phyloP scores from a whole-genome alignment of 2,329 filamentous ascomycete species.

The Nigrospora osmanthi region DNA sequence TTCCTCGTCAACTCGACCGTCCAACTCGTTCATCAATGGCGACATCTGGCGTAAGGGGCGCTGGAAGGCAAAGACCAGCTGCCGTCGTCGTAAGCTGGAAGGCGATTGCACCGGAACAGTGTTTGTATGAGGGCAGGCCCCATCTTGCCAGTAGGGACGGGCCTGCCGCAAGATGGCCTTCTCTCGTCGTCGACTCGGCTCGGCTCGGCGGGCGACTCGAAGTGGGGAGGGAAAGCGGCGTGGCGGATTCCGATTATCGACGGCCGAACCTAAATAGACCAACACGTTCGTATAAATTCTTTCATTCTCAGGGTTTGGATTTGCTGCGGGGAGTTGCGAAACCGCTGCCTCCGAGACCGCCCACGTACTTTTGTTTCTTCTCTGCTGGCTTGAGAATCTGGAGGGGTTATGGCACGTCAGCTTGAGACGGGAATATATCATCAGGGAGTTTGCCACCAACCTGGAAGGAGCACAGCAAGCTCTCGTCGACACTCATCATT shows the following conservation, averaged over 20 bases:
- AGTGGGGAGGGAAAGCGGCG: neutral
- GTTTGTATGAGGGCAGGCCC: neutral
- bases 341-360: slow-evolving; percentile 62
- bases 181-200: slow-evolving; percentile 6
- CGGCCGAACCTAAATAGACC: slow-evolving; percentile 86
- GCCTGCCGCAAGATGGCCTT: neutral
- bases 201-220: slow-evolving; percentile 8
- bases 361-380: slow-evolving; percentile 99
- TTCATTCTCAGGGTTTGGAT: slow-evolving; percentile 54
- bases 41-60: slow-evolving; percentile 1
- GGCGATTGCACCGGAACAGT: slow-evolving; percentile 2
- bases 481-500: slow-evolving; percentile 99
- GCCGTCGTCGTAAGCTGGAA: slow-evolving; percentile 3
- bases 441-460: slow-evolving; percentile 37
- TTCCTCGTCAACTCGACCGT: slow-evolving; percentile 17
- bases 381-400: slow-evolving; percentile 98
- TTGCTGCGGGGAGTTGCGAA: slow-evolving; percentile 65
- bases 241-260: slow-evolving; percentile 54
- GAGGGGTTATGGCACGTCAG: neutral
- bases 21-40: slow-evolving; percentile 8
- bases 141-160: neutral
- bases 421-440: neutral
- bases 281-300: slow-evolving; percentile 66
- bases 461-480: slow-evolving; percentile 97
- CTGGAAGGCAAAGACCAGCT: neutral